Base-by-base conservation (phyloP, 495 filamentous ascomycete genomes). In the Wilcoxina mikolae region DNA sequence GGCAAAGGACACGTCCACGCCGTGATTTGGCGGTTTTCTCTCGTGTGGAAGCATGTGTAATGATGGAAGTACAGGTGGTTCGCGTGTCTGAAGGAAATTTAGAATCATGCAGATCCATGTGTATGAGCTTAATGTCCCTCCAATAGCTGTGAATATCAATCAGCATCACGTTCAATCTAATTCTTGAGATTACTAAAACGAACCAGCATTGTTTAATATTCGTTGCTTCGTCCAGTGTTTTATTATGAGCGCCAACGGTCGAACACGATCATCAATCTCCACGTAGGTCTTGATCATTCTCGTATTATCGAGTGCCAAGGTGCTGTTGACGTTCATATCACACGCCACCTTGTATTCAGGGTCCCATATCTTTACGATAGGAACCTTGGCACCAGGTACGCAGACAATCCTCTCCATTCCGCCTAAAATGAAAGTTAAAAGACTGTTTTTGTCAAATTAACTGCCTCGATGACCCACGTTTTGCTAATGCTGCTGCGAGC, bases 31-130 rank as follows among this genome's bases (percentile, higher is more conserved):
- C 1, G 75, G 56, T 29, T 70, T 69, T 60, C 78, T 79, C 60
- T 82, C 69, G 57, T 84, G 78, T 4, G 83, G 77, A 12, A 77
- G 74, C 57, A 87, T 80, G 60, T 95, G 93, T 9, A 98, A 76
- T 24, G 85, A 81, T 4, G 91, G 91, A 20, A 98, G 70, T 41
- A 98, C 76, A 0, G 89, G 89, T 41, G 90, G 87, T 56, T 87
- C 74, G 60, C 91, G 79, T 27, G 85, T 83, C 68, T 98, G 91
- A 28, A 98, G 75, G 67, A 96, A 98, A 56, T 88, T 91, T 61
- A 98, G 82, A 58, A 96, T 94, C 78, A 96, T 79, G 71, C 91
- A 96, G 67, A 95, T 95, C 91, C 91, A 98, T n/a, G 91, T 94
- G 64, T 98, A 98, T 9, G 93, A 96, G 68, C 91, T 95, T 23